Percentiles rank a stretch among this genome's conserved stretches.
Evolutionary conservation across 352 stramenopile genomes (phyloP).

Genomic region (Globisporangium perplexum): DNA sequence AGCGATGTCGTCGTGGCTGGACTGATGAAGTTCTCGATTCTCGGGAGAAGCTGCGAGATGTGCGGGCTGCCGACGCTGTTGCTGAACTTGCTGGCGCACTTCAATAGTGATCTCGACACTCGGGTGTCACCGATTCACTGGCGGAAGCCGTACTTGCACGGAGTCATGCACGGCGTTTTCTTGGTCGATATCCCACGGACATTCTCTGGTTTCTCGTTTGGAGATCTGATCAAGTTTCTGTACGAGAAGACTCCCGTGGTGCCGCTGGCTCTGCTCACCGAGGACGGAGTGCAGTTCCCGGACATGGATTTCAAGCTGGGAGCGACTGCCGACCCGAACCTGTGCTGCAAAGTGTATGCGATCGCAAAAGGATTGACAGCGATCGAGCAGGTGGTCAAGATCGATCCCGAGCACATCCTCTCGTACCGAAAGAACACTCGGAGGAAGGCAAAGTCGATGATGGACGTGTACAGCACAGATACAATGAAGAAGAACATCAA

Average conservation of each 20-base stretch:
- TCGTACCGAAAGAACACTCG: slow-evolving; percentile 69
- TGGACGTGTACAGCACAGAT: slow-evolving; percentile 21
- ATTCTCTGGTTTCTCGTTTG: slow-evolving; percentile 75
- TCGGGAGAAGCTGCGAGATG: slow-evolving; percentile 62
- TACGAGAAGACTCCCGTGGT: slow-evolving; percentile 72
- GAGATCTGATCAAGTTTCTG: slow-evolving; percentile 71
- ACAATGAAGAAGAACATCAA: slow-evolving; percentile 46
- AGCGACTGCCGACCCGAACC: slow-evolving; percentile 58
- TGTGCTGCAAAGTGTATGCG: slow-evolving; percentile 79
- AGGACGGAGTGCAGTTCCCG: slow-evolving; percentile 58
- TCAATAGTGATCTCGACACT: slow-evolving; percentile 41
- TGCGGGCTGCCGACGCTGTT: slow-evolving; percentile 62
- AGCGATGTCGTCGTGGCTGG: slow-evolving; percentile 66
- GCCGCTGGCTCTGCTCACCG: slow-evolving; percentile 57
- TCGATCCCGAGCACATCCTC: slow-evolving; percentile 65
- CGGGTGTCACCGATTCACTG: slow-evolving; percentile 53
- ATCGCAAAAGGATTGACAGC: slow-evolving; percentile 51
- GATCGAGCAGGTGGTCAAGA: slow-evolving; percentile 52
- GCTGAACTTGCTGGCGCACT: slow-evolving; percentile 55
- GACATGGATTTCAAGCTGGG: slow-evolving; percentile 80
- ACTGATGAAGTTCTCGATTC: slow-evolving; percentile 67
- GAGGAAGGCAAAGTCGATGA: slow-evolving; percentile 43
- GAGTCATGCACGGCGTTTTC: slow-evolving; percentile 67
- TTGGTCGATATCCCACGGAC: slow-evolving; percentile 73
- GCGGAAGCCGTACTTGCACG: slow-evolving; percentile 65